These are phyloP conservation scores for Penicillium sp. DNA, from an alignment of 2,329 filamentous ascomycete species.

Conservation along the genomic window DNA sequence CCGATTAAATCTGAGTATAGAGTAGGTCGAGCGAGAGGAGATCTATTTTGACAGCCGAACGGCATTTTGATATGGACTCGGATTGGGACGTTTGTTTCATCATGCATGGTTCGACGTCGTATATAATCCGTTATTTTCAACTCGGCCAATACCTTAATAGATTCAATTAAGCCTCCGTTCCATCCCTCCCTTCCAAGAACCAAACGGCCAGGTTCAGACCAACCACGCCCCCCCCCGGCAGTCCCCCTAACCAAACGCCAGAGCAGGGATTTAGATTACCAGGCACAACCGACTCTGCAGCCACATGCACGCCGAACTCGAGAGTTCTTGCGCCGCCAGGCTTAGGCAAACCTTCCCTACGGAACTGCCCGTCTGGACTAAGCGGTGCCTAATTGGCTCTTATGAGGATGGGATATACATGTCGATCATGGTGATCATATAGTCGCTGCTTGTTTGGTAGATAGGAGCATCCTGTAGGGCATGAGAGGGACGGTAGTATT, in stretches of 20 bases:
- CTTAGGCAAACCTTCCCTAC: not conserved
- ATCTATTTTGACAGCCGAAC: not conserved
- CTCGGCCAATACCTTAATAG: not conserved
- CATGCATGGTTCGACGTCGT: not conserved
- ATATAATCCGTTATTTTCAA: not conserved
- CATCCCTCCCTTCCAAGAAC: not conserved
- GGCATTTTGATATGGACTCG: no score
- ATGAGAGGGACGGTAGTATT: not conserved
- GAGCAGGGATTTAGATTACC: not conserved
- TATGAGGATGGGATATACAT: not conserved
- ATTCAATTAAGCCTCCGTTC: not conserved
- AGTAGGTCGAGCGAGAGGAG: slow-evolving; percentile 6
- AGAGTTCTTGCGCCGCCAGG: not conserved
- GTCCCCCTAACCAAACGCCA: not conserved
- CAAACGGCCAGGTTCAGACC: no score
- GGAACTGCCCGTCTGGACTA: not conserved
- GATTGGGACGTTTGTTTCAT: not conserved
- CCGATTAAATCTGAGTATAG: not conserved
- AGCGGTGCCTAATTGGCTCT: not conserved
- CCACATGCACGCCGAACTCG: not conserved
- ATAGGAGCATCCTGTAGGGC: no score
- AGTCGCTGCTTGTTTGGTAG: not conserved
- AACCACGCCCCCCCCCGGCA: not conserved
- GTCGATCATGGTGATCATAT: not conserved
- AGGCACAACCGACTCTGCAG: not conserved